Base-by-base conservation (phyloP, 495 filamentous ascomycete species). In the Lineolata rhizophorae region DNA sequence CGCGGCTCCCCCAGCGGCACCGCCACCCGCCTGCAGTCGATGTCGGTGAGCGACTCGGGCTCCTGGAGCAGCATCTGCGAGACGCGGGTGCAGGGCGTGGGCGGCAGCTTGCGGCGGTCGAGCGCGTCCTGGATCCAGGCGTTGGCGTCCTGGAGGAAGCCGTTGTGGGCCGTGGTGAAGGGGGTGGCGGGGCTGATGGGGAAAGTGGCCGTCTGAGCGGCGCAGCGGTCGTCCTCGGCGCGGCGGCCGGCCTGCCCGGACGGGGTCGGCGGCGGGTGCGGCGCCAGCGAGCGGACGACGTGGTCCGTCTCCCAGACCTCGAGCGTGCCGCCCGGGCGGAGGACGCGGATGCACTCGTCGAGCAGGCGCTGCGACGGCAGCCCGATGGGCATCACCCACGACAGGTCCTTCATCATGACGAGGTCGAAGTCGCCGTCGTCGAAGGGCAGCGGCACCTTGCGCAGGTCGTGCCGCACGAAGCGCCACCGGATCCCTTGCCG, bases 261-360 rank as follows among this genome's bases (percentile, higher is more conserved):
- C 5, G 30, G 9, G 8, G 27, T 16, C 8, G 16, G 5, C 32
- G 57, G 51, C 29, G 67, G 55, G 26, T 68, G 65, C 1, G 73
- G 66, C 17, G 76, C 61, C 27, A 90, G 52, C 44, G 73, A 80
- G 36, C 76, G 71, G 40, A 90, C 62, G 6, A 70, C 62, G 44
- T 76, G 70, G 52, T 85, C 79, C 0, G 70, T 71, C 39, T 90
- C 80, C 78, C 81, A 87, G 15, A 91, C 66, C 51, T 94, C 85
- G 31, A 92, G 46, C 10, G 70, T 65, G 1, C 85, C 85, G 4
- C 80, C 83, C 0, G 72, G 71, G 41, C 66, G 70, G 26, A 93
- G 54, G 11, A 92, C 57, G 17, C 84, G 74, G 31, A 82, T 50
- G 32, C 72, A 72, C 43, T 92, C 83, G 24, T 75, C 68, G 35